Conservation (phyloP, 495 filamentous ascomycete genomes). For the Tuber umbilicatum region DNA sequence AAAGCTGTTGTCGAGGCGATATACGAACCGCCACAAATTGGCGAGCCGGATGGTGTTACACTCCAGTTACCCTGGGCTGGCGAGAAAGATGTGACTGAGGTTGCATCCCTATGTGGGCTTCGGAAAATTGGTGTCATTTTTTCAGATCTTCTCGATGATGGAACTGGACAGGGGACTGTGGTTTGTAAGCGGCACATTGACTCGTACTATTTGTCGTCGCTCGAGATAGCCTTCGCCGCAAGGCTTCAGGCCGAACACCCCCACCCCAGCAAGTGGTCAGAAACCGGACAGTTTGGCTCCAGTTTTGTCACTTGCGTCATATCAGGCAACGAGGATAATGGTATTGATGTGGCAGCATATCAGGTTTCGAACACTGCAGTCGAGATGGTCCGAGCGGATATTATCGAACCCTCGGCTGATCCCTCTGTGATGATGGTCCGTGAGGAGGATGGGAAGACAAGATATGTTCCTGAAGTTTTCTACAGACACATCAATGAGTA, state of each 20-base stretch:
- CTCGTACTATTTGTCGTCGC: conserved; percentile 86
- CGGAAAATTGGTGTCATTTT: conserved; percentile 91
- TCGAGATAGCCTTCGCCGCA: conserved; percentile 84
- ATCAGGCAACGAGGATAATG: conserved; percentile 80
- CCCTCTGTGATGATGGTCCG: conserved; percentile 91
- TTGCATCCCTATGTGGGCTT: conserved; percentile 78
- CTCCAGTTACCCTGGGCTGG: conserved; percentile 74
- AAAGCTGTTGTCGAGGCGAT: conserved; percentile 98
- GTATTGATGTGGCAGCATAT: conserved; percentile 82
- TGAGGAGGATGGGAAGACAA: conserved; percentile 73
- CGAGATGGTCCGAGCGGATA: conserved; percentile 93
- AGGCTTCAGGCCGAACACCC: conserved; percentile 80
- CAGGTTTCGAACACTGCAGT: conserved; percentile 91
- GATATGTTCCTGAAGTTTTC: conserved; percentile 97
- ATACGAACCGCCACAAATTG: conserved; percentile 88
- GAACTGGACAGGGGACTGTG: conserved; percentile 69
- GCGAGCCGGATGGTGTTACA: conserved; percentile 86
- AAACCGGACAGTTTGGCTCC: conserved; percentile 86
- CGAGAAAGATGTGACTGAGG: conserved; percentile 71
- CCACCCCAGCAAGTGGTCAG: conserved; percentile 93
- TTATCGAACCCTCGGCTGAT: conserved; percentile 90
- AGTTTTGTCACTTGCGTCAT: conserved; percentile 96
- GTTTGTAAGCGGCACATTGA: conserved; percentile 95
- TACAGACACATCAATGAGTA: conserved; percentile 95
- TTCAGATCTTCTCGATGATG: conserved; percentile 84